Percentiles rank a stretch among this genome's conserved stretches.
phyloP scores from a whole-genome alignment of 345 rosid species.

The Populus tremula region DNA sequence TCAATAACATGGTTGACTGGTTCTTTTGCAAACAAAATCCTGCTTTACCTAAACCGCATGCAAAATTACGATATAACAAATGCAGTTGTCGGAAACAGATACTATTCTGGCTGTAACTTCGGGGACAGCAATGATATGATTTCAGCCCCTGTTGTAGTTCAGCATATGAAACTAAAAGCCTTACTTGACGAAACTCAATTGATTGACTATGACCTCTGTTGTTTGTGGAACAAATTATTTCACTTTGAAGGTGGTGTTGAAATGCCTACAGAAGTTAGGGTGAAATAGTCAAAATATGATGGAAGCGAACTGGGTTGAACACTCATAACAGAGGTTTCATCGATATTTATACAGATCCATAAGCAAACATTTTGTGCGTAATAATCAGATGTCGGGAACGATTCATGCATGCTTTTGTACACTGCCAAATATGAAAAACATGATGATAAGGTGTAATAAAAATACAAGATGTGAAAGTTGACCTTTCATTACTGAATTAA shows the following conservation, averaged over 20 bases:
- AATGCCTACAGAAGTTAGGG: constrained; percentile 60
- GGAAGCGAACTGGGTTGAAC: not conserved
- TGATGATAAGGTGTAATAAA: not conserved
- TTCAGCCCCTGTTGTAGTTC: constrained; percentile 75
- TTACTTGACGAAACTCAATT: constrained; percentile 65
- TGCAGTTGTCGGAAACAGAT: not conserved
- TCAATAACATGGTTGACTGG: not conserved
- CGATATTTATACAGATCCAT: constrained; percentile 46
- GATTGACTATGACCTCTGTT: constrained; percentile 62
- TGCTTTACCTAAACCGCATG: not conserved
- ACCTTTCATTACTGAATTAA: constrained; percentile 87
- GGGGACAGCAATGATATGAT: constrained; percentile 82
- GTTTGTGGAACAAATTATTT: constrained; percentile 60
- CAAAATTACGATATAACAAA: not conserved
- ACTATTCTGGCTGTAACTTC: constrained; percentile 36
- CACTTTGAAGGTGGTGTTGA: constrained; percentile 70
- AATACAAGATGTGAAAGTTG: not conserved
- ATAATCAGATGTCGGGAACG: constrained; percentile 72
- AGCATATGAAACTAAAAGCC: constrained; percentile 60
- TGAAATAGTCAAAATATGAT: constrained; percentile 5
- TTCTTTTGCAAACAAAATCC: not conserved
- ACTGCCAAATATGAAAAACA: constrained; percentile 44
- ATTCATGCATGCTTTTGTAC: constrained; percentile 74
- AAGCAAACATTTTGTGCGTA: constrained; percentile 65
- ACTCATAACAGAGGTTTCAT: not conserved